Percentiles rank a stretch among this genome's conserved stretches.
Conservation (phyloP, 2,329 filamentous ascomycete species). For the Hymenoscyphus repandus region DNA sequence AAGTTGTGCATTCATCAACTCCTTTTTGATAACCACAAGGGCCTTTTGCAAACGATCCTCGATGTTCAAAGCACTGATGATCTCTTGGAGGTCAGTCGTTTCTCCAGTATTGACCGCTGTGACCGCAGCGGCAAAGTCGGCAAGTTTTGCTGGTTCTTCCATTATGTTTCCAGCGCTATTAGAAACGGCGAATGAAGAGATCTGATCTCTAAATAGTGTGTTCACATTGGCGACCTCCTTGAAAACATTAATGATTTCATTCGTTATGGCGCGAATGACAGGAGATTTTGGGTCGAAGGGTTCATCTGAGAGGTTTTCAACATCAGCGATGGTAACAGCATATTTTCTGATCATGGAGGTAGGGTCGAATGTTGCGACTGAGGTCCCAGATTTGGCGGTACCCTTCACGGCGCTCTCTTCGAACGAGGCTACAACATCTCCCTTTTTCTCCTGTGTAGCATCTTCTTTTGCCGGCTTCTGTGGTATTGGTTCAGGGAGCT, state of each 20-base stretch:
- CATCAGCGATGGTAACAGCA: slow-evolving; percentile 88
- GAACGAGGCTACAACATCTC: slow-evolving; percentile 94
- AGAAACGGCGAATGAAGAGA: slow-evolving; percentile 94
- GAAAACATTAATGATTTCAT: slow-evolving; percentile 98
- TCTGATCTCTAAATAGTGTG: slow-evolving; percentile 92
- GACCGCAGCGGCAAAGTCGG: slow-evolving; percentile 94
- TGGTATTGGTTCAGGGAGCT: slow-evolving; percentile 54
- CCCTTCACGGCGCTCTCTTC: slow-evolving; percentile 69
- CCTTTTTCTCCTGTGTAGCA: slow-evolving; percentile 62
- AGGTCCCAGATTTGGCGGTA: slow-evolving; percentile 45
- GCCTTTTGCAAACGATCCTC: slow-evolving; percentile 91
- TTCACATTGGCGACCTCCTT: slow-evolving; percentile 95
- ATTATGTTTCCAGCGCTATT: slow-evolving; percentile 93
- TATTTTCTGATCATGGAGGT: slow-evolving; percentile 89
- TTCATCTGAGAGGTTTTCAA: slow-evolving; percentile 87
- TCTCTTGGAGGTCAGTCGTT: slow-evolving; percentile 85
- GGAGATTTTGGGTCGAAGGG: slow-evolving; percentile 85
- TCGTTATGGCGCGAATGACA: slow-evolving; percentile 85
- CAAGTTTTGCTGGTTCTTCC: slow-evolving; percentile 88
- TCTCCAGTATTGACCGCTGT: slow-evolving; percentile 96
- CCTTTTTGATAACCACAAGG: slow-evolving; percentile 89
- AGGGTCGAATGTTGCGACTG: slow-evolving; percentile 66
- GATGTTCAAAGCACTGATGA: slow-evolving; percentile 81
- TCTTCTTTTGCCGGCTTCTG: slow-evolving; percentile 49
- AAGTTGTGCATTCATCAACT: slow-evolving; percentile 95